Evolutionary conservation across 257 asterid genomes (phyloP).

Genomic region (Eustoma russellianum): DNA sequence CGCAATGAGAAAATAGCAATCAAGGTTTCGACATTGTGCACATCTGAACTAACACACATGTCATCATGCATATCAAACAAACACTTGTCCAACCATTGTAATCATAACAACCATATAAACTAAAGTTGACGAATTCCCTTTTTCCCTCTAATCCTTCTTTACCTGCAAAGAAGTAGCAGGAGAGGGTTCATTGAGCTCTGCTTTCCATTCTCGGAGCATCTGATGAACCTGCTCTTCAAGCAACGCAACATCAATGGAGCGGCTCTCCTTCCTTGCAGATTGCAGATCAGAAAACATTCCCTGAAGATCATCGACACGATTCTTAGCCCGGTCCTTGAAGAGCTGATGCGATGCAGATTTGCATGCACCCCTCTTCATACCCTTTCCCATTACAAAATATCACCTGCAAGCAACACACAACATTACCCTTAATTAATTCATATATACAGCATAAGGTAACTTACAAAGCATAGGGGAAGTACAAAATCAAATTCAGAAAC

Average conservation of each 20-base stretch:
- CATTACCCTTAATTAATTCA: constrained; percentile 6
- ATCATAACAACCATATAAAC: too few relatives aligned
- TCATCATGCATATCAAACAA: too few relatives aligned
- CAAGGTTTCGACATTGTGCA: too few relatives aligned
- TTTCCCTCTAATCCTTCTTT: background rate
- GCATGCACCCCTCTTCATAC: constrained; percentile 68
- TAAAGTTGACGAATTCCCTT: too few relatives aligned
- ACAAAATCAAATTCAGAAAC: too few relatives aligned
- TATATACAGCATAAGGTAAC: background rate
- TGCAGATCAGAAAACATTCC: constrained; percentile 86
- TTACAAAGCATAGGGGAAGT: too few relatives aligned
- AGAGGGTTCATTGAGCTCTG: constrained; percentile 87
- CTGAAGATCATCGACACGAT: constrained; percentile 92
- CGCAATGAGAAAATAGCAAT: too few relatives aligned
- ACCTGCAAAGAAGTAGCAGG: constrained; percentile 99
- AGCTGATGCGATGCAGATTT: constrained; percentile 81
- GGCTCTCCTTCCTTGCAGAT: constrained; percentile 90
- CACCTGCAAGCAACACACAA: constrained; percentile 29
- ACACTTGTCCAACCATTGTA: too few relatives aligned
- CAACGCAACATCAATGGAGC: constrained; percentile 58
- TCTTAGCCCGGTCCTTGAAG: constrained; percentile 91
- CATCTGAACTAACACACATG: too few relatives aligned
- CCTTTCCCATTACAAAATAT: constrained; percentile 58
- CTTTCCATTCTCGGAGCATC: constrained; percentile 96
- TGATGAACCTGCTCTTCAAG: constrained; percentile 97